Base-by-base conservation (phyloP, 148 eudicot genomes). In the Spergularia marina region DNA sequence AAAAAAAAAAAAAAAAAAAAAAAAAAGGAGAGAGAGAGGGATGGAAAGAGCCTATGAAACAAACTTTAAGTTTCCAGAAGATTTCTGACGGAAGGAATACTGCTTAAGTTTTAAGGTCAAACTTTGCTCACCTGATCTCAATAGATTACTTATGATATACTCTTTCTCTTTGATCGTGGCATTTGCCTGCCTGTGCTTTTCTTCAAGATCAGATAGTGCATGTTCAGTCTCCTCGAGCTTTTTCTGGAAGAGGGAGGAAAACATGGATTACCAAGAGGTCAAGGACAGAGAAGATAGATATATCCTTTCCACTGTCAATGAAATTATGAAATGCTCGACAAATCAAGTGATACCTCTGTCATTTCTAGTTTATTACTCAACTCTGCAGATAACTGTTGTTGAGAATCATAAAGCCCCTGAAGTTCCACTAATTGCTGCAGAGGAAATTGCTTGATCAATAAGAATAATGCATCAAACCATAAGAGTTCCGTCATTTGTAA, bases 91-190 rank as follows among this genome's bases (percentile, higher is more conserved):
- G 7, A 36, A 63, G 71, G 66, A 52, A 70, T 51, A 65, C 64
- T 56, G 36, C 10, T 63, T 21, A 2, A 66, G 44, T 39, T 39
- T 20, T 18, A 52, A 16, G 25, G 20, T 53, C 67, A 25, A 72
- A 73, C 9, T 56, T 39, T 6, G 74, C 93, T 78, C 72, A 96
- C 99, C 99, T 72, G 99, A 96, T 77, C 89, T 88, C 40, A 96
- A 86, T 78, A 96, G 95, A 85, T 92, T 91, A 74, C 87, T 84
- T 76, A 96, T 96, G 69, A 96, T 79, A 74, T 82, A 92, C 73
- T 96, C 99, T 81, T 92, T 96, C 75, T 96, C 99, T 83, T 96
- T 96, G 60, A 96, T 96, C 51, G 90, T 91, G 53, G 90, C 89
- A 87, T 87, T 92, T 73, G 99, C 99, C 77, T 96, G 99, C 77